Percentiles rank a stretch among this genome's conserved stretches.
phyloP scores from a whole-genome alignment of 164 flowering plant species.

The Protea cynaroides region DNA sequence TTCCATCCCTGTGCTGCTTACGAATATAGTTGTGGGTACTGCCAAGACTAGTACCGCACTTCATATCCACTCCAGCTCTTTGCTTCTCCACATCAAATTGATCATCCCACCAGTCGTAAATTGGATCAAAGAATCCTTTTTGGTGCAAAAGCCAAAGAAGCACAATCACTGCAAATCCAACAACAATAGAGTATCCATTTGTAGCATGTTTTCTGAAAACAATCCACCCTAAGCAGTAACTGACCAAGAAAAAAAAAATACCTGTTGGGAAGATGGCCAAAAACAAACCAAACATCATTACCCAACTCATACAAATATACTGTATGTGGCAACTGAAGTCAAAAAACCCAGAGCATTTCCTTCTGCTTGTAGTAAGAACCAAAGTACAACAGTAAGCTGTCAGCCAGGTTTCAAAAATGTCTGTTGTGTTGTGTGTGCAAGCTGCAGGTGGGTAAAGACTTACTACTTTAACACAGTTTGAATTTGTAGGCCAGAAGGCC shows the following conservation, averaged over 20 bases:
- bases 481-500: too few relatives aligned
- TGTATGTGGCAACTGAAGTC: constrained; percentile 88
- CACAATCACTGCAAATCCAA: constrained; percentile 54
- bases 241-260: constrained; percentile 13
- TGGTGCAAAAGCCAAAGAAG: constrained; percentile 86
- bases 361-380: constrained; percentile 34
- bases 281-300: constrained; percentile 61
- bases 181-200: constrained; percentile 1
- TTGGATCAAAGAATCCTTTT: constrained; percentile 78
- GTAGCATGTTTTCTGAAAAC: background rate
- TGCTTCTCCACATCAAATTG: constrained; percentile 23
- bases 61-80: constrained; percentile 8
- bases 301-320: constrained; percentile 82
- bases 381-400: background rate
- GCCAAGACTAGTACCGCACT: constrained; percentile 20
- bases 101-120: constrained; percentile 93
- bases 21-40: constrained; percentile 19
- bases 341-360: constrained; percentile 68
- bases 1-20: constrained; percentile 30
- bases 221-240: background rate
- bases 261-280: constrained; percentile 80
- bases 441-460: too few relatives aligned
- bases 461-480: too few relatives aligned
- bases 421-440: too few relatives aligned
- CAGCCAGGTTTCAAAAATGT: background rate